A percentile compares a stretch with the other conserved stretches of the same genome.
Evolutionary conservation across 2,329 filamentous ascomycete genomes (phyloP).

Genomic region (Talaromyces sp.): DNA sequence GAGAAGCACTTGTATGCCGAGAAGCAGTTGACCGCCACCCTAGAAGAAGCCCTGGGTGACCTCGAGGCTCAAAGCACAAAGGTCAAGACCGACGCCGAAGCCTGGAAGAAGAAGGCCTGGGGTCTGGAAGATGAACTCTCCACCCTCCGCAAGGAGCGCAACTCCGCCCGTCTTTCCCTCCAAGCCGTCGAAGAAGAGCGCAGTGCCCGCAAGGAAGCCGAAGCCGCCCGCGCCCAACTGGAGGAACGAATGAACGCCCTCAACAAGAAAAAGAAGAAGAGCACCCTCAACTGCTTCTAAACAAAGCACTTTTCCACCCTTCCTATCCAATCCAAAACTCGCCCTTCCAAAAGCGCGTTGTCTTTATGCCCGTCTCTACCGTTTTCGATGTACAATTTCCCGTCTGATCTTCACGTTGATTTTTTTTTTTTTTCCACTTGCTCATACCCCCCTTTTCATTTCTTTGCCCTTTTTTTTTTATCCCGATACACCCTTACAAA

Average conservation of each 20-base stretch:
- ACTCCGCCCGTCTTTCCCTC: slow-evolving; percentile 65
- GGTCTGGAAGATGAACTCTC: slow-evolving; percentile 68
- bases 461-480: slow-evolving; percentile 7
- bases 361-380: slow-evolving; percentile 19
- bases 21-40: slow-evolving; percentile 90
- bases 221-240: slow-evolving; percentile 82
- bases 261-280: slow-evolving; percentile 89
- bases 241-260: slow-evolving; percentile 94
- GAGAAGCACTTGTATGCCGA: slow-evolving; percentile 96
- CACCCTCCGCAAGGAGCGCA: slow-evolving; percentile 60
- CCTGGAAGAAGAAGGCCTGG: slow-evolving; percentile 83
- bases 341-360: slow-evolving; percentile 22
- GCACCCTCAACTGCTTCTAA: slow-evolving; percentile 98
- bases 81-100: slow-evolving; percentile 85
- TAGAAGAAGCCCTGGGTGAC: slow-evolving; percentile 94
- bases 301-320: background rate
- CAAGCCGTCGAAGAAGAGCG: slow-evolving; percentile 96
- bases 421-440: slow-evolving; percentile 13
- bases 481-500: slow-evolving; percentile 7
- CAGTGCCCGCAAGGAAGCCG: slow-evolving; percentile 86
- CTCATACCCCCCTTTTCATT: slow-evolving; percentile 14
- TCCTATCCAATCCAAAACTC: background rate
- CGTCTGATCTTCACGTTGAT: slow-evolving; percentile 7
- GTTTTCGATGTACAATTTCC: slow-evolving; percentile 20
- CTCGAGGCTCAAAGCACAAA: slow-evolving; percentile 90